Evolutionary conservation across 2,329 filamentous ascomycete species (phyloP).

Genomic region (Nigrospora oryzae): DNA sequence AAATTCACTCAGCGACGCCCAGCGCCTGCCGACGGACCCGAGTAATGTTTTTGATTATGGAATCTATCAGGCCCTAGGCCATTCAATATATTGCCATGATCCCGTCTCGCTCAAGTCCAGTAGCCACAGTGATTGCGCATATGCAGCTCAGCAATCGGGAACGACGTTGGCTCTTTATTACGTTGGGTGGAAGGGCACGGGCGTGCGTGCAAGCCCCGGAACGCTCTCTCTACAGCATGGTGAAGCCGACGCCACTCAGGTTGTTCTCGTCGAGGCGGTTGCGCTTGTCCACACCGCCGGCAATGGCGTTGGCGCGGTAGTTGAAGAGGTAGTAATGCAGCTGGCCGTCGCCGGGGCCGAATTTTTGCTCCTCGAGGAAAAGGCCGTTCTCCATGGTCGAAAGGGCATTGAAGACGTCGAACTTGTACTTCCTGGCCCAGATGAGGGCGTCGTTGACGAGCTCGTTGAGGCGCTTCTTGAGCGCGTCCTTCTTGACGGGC

Average conservation of each 20-base stretch:
- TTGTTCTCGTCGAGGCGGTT: conserved; percentile 70
- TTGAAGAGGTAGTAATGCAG: conserved; percentile 98
- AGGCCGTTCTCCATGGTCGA: conserved; percentile 89
- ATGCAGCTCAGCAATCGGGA: too few species aligned
- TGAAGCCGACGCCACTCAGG: conserved; percentile 81
- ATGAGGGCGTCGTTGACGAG: conserved; percentile 82
- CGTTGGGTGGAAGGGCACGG: too few species aligned
- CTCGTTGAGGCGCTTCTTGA: conserved; percentile 73
- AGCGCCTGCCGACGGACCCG: too few species aligned
- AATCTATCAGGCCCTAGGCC: too few species aligned
- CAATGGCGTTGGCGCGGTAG: conserved; percentile 79
- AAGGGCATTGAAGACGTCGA: conserved; percentile 95
- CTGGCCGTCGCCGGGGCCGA: conserved; percentile 87
- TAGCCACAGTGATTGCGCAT: too few species aligned
- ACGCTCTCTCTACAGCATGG: conserved; percentile 52
- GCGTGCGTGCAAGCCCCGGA: too few species aligned
- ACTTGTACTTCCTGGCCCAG: conserved; percentile 72
- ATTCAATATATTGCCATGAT: too few species aligned
- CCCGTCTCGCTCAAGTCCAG: too few species aligned
- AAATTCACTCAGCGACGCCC: too few species aligned
- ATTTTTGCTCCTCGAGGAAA: conserved; percentile 90
- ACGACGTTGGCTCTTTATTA: too few species aligned
- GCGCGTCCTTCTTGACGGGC: conserved; percentile 43
- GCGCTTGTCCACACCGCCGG: conserved; percentile 72
- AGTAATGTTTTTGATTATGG: too few species aligned